Base-by-base conservation (phyloP, 2,329 filamentous ascomycete genomes). In the Emydomyces testavorans region DNA sequence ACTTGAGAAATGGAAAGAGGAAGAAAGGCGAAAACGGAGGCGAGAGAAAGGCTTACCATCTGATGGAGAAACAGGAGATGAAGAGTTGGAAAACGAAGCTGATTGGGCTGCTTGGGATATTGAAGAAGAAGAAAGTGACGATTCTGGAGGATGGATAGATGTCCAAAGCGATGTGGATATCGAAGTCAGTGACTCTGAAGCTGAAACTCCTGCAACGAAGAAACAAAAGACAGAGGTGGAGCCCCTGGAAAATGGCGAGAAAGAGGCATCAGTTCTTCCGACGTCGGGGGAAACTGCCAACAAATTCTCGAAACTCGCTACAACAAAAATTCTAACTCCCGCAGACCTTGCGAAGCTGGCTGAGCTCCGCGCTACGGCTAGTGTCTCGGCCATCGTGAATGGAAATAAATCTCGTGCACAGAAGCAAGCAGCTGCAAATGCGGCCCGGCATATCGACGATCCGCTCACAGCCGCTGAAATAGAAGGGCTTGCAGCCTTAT, bases 321-420 rank as follows among this genome's bases (percentile, higher is more conserved):
- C 86, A 0, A 94, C 86, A 1, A 83, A 85, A 41, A 93, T 98
- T 55, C 80, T 98, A 52, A 98, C 92, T 0, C 92, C 92, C 0
- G 92, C 92, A 10, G 92, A 98, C 66, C 77, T 96, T n/a, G 82
- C 85, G 56, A 96, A 96, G 65, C 81, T 98, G 16, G 80, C 86
- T 52, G 90, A 95, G 66, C 80, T 98, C 20, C 85, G 86, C 39
- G 73, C 84, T 42, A 73, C 83, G 36, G 79, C 86, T 16, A 77
- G 78, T 29, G 70, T 96, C 39, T 79, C 83, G 54, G 82, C 84
- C 52, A 61, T 70, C 28, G 65, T 82, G 23, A 71, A 74, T 2
- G 62, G 64, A 4, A 58, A 62, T 58, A 58, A 64, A 58, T 53
- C 62, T 52, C 59, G 62, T 55, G 57, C 73, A 71, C 41, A 68